phyloP scores from a whole-genome alignment of 306 rosid genomes.

The Myrica gale region DNA sequence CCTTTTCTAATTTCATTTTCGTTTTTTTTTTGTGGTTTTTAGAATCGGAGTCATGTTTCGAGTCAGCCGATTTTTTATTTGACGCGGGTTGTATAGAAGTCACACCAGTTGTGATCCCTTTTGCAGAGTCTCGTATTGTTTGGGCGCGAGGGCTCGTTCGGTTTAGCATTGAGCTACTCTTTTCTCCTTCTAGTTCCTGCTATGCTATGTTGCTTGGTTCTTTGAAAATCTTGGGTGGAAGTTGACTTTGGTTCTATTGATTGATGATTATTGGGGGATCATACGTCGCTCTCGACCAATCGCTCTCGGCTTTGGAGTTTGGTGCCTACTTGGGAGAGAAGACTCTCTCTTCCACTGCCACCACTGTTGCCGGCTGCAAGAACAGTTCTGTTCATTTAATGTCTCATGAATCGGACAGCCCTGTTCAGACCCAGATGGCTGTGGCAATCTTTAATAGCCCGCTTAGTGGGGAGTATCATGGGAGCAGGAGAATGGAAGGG shows the following conservation, averaged over 20 bases:
- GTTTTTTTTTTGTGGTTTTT: not conserved
- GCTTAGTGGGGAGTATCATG: slow-evolving; percentile 58
- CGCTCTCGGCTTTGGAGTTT: slow-evolving; percentile 46
- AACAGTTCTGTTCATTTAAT: slow-evolving; percentile 37
- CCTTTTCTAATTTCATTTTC: not conserved
- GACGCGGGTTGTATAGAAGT: not conserved
- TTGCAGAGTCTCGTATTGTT: slow-evolving; percentile 40
- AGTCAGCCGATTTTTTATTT: not conserved
- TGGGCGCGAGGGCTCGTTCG: slow-evolving; percentile 35
- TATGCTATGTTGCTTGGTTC: slow-evolving; percentile 3
- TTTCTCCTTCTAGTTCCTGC: not conserved
- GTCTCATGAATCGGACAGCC: slow-evolving; percentile 86
- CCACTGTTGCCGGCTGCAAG: slow-evolving; percentile 41
- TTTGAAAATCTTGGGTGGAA: slow-evolving; percentile 19
- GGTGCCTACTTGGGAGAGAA: slow-evolving; percentile 54
- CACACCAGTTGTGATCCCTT: not conserved
- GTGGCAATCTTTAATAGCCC: slow-evolving; percentile 61
- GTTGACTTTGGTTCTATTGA: slow-evolving; percentile 2
- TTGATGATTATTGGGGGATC: slow-evolving; percentile 59
- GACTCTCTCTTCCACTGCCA: slow-evolving; percentile 48
- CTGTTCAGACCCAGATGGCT: slow-evolving; percentile 99
- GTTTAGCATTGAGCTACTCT: slow-evolving; percentile 21
- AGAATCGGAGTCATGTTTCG: not conserved
- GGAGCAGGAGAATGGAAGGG: slow-evolving; percentile 52
- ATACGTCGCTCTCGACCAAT: slow-evolving; percentile 27